Evolutionary conservation across 495 filamentous ascomycete genomes (phyloP), one percentile per base, ranked within the genome.

Genomic region (Parathielavia hyrcaniae): DNA sequence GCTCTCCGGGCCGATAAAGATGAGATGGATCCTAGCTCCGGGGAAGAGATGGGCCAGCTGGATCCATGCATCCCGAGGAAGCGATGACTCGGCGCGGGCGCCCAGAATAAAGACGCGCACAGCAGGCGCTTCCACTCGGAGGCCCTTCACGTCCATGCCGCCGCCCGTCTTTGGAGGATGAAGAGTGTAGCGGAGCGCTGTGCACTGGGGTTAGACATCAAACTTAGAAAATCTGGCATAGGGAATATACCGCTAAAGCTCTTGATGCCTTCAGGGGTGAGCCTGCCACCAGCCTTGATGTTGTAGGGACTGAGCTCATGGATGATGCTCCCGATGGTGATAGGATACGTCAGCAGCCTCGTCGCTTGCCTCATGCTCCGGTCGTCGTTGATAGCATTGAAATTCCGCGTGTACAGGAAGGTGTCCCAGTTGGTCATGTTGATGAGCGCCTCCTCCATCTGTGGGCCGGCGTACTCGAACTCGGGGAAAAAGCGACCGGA

Each of bases 371-470:
- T 79, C 81, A 97, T 83, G 61, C 81, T 85, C 36, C 91, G 78
- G 59, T 92, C 90, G 44, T 88, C 82, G 62, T 99, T 88, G 65
- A 99, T 87, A 9, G 93, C 93, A 39, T 82, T 79, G 66, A 90
- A 97, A 57, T 91, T 83, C 45, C 95, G 79, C 2, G 90, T 89
- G 67, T 96, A 99, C 48, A 97, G 73, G 58, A 90, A 89, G 0
- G 93, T 97, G 67, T 99, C 93, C 93, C 93, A 99, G 70, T 93
- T 97, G 35, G 88, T 96, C 87, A 97, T 91, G 75, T 99, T 99
- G 52, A 95, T 81, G 61, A 92, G 75, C 50, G 87, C 87, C 67
- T 96, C 91, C 56, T 97, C 91, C 71, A 95, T 85, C 73, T 96
- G 92, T 32, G 82, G 79, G 5, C 83, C 87, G 0, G 93, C 89